Evolutionary conservation across 1,284 basidiomycete genomes (phyloP).

Genomic region (Anthracocystis setariae): DNA sequence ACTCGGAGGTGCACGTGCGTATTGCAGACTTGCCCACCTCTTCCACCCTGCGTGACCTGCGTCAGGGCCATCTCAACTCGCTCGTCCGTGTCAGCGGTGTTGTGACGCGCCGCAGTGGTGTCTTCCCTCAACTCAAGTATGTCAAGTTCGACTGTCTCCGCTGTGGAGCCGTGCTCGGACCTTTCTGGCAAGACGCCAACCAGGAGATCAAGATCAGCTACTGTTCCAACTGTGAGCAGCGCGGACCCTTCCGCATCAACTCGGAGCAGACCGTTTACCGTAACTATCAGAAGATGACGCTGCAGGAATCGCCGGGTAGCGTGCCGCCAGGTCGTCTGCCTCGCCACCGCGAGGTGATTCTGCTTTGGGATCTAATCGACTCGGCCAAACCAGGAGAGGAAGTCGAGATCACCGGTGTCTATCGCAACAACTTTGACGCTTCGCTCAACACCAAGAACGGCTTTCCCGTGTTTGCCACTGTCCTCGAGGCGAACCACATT

Average conservation of each 20-base stretch:
- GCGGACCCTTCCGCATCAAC: constrained; percentile 95
- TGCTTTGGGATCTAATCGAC: constrained; percentile 98
- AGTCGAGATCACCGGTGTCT: constrained; percentile 90
- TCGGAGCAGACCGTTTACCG: constrained; percentile 99
- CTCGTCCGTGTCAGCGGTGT: constrained; percentile 95
- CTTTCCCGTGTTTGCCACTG: constrained; percentile 97
- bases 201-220: constrained; percentile 87
- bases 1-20: constrained; percentile 96
- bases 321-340: constrained; percentile 97
- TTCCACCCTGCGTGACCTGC: constrained; percentile 89
- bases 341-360: constrained; percentile 92
- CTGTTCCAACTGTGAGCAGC: constrained; percentile 90
- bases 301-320: constrained; percentile 97
- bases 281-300: constrained; percentile 98
- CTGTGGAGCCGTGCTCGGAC: constrained; percentile 89
- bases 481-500: constrained; percentile 88
- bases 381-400: constrained; percentile 98
- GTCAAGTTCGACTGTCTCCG: constrained; percentile 92
- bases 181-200: constrained; percentile 96
- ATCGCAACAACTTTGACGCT: constrained; percentile 98
- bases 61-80: constrained; percentile 90
- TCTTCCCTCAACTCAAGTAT: constrained; percentile 98
- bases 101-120: constrained; percentile 93
- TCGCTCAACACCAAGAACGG: constrained; percentile 98
- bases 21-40: constrained; percentile 91